These are phyloP conservation scores for Candida orba DNA, from an alignment of 805 yeast species.

Conservation along the genomic window DNA sequence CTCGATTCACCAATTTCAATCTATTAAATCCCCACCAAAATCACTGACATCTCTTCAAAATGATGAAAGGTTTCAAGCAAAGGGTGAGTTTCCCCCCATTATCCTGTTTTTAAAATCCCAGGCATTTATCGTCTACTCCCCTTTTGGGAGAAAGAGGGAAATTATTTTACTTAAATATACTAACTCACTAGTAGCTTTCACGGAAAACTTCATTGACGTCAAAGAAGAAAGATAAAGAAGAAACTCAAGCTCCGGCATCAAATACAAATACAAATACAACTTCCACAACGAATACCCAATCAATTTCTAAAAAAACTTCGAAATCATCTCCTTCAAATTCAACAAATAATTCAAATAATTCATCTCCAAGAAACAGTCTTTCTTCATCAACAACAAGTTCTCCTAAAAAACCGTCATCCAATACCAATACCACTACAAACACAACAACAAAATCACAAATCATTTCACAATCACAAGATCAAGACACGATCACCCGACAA, in stretches of 20 bases:
- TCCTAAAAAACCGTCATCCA: conserved; percentile 2
- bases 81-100: conserved; percentile 29
- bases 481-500: conserved; percentile 2
- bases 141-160: not conserved
- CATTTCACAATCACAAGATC: not conserved
- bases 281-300: not conserved
- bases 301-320: not conserved
- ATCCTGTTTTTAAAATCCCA: no score
- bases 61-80: conserved; percentile 73
- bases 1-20: no score
- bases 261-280: not conserved
- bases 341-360: conserved; percentile 6
- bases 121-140: not conserved
- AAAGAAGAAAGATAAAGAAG: conserved; percentile 35
- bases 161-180: not conserved
- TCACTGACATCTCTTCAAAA: conserved; percentile 31
- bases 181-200: conserved; percentile 12
- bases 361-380: conserved; percentile 20
- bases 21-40: no score
- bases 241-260: not conserved
- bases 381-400: conserved; percentile 8
- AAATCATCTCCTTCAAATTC: conserved; percentile 4
- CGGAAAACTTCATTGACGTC: conserved; percentile 28
- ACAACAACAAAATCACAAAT: not conserved
- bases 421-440: conserved; percentile 2